Evolutionary conservation across 2,329 filamentous ascomycete species (phyloP), one percentile per base, ranked within the genome.

Genomic region (Pyrenophora tritici-repentis): DNA sequence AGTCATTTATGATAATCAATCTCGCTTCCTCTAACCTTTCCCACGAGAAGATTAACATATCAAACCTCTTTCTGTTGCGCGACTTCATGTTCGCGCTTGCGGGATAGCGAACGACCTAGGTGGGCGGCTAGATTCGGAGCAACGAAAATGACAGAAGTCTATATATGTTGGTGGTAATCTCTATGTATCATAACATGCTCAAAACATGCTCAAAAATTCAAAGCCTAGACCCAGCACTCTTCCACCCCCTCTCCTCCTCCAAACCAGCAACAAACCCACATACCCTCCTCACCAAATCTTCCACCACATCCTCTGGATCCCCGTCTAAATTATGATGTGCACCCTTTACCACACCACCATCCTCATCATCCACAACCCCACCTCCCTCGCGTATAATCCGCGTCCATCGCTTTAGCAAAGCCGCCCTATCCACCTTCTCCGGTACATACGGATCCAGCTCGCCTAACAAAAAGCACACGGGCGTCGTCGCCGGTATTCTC

Each of bases 381-480:
- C 78, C 76, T 0, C 74, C 75, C 16, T 65, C 68, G 44, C 73
- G 73, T 5, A 79, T 73, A 47, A 78, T 64, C 16, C 59, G 62
- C 17, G 75, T 75, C 83, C 87, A 92, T 44, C 75, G 79, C 48
- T 78, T 71, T 47, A 90, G 73, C 53, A 89, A 70, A 2, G 66
- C 77, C 22, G 74, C 73, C 63, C 86, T 85, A 64, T 90, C 81
- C 13, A 90, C 74, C 1, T 61, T 68, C 1, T 63, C 50, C 0
- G 87, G 84, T 1, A 90, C 81, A 65, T 79, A 84, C 69, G 89
- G 85, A 68, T 93, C 89, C 36, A 79, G 73, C 5, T 78, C 86
- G 1, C 86, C 86, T 51, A 85, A 83, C 26, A 91, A 67, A 14
- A 89, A 83, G 57, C 89, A 74, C 1, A 90, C 72, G 1, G 84